Base-by-base conservation (phyloP, 1,284 basidiomycete species). In the Cryptococcus sp. region DNA sequence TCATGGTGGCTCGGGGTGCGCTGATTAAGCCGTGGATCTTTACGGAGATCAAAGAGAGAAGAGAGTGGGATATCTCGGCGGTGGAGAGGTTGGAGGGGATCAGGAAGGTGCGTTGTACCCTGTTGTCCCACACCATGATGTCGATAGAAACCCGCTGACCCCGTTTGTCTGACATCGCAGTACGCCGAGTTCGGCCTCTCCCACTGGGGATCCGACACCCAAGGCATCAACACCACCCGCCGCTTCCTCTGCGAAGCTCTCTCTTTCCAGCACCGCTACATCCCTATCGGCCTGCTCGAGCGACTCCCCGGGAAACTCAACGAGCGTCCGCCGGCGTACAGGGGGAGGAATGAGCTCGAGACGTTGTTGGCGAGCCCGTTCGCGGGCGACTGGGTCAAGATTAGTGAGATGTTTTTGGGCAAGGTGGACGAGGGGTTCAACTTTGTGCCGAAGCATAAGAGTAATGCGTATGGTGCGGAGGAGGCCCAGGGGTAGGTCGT, bases 21-120 rank as follows among this genome's bases (percentile, higher is more conserved):
- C 80, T 98, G 55, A 97, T 98, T 78, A 98, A 98, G 67, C 81
- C 91, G 1, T 94, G 91, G 91, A 87, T 94, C 57, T 97, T 97
- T 55, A 97, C 93, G 1, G 95, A 98, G 77, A 86, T 98, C 72
- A 89, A 93, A 70, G 94, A 98, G 71, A 82, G 81, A 35, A 77
- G 89, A 48, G 91, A 95, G 69, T 97, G 94, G 94, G 94, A 98
- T 70, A 98, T 98, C 69, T 88, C 85, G 61, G 84, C 91, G 12
- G 81, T 87, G 1, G 95, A 98, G 78, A 82, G 95, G n/a, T 79
- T 98, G 38, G 92, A 95, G 52, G 80, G 91, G 40, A 82, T 95
- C 56, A 82, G 87, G 60, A 85, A 88, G 78, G 88, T 91, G 56
- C 55, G 82, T 36, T n/a, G 28, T 23, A 5, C 12, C 24, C 45